Percentiles rank a stretch among this genome's conserved stretches.
Evolutionary conservation across 306 rosid species (phyloP).

Genomic region (Cucurbita pepo): DNA sequence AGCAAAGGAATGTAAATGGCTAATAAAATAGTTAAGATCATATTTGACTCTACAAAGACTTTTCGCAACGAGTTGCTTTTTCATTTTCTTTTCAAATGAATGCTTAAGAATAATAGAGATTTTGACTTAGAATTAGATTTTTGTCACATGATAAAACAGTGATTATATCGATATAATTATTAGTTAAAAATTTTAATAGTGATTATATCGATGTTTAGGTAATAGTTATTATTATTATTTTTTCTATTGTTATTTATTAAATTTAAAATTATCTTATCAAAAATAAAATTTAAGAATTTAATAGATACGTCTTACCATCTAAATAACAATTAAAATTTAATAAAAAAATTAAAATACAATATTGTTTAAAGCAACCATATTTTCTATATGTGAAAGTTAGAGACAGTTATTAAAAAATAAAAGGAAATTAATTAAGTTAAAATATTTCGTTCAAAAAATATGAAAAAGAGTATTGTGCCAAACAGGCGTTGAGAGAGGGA

Average conservation of each 20-base stretch:
- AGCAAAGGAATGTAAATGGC: constrained; percentile 8
- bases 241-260: too few relatives aligned
- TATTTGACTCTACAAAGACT: not conserved
- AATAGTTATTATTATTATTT: too few relatives aligned
- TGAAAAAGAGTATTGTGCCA: constrained; percentile 21
- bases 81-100: not conserved
- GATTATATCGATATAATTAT: too few relatives aligned
- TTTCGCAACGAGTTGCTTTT: not conserved
- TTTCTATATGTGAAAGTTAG: not conserved
- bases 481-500: constrained; percentile 41
- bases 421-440: not conserved
- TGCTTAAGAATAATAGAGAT: not conserved
- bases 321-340: not conserved
- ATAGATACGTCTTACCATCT: too few relatives aligned
- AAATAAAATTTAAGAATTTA: too few relatives aligned
- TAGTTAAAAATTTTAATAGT: too few relatives aligned
- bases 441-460: not conserved
- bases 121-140: not conserved
- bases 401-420: not conserved
- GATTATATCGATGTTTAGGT: too few relatives aligned
- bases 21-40: constrained; percentile 10
- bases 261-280: too few relatives aligned
- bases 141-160: not conserved
- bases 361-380: not conserved
- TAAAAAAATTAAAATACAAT: not conserved